Evolutionary conservation across 129 eudicot genomes (phyloP), one percentile per base, ranked within the genome.

Genomic region (Pseudognaphalium luteoalbum): DNA sequence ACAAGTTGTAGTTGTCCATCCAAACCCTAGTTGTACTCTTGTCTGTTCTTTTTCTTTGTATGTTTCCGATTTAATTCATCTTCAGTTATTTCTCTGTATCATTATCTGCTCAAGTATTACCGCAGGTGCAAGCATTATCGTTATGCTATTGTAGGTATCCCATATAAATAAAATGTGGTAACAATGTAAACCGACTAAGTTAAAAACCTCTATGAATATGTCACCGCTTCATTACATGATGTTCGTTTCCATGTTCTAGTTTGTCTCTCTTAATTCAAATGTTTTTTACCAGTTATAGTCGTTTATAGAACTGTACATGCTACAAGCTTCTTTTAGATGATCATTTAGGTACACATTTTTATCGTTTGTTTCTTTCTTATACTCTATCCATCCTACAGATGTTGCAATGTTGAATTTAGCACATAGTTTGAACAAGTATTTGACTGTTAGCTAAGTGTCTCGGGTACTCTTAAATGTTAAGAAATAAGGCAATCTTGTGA

Each of bases 391-490:
- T 22, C 63, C 76, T 21, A 52, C 33, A 41, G 28, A 52, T 16
- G 47, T 52, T 52, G 63, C 75, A 71, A 52, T 51, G n/a, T 52
- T 0, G 47, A 62, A 50, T 32, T 54, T 52, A 52, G 76, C 76
- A 44, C 10, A 70, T 28, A 71, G 68, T 44, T 30, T 30, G 68
- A 63, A 63, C 21, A 29, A 30, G 41, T 22, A 2, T 62, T 62
- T 62, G 33, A 12, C 68, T 63, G 2, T 32, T 54, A 20, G 76
- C 20, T 2, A 20, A 20, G 41, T 21, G 7, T 35, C 66, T 56
- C 17, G 19, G 67, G 6, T 56, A 57, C 76, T 14, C 54, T 52
- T 72, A 16, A 4, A 20, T 57, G 7, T 56, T 71, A 51, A 58
- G 16, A 57, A 57, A 37, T 57, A 72, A 59, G 21, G 34, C 7